A percentile compares a stretch with the other conserved stretches of the same genome.
These are phyloP conservation scores for Podosphaera xanthii DNA, from an alignment of 2,329 filamentous ascomycete species.

Conservation along the genomic window DNA sequence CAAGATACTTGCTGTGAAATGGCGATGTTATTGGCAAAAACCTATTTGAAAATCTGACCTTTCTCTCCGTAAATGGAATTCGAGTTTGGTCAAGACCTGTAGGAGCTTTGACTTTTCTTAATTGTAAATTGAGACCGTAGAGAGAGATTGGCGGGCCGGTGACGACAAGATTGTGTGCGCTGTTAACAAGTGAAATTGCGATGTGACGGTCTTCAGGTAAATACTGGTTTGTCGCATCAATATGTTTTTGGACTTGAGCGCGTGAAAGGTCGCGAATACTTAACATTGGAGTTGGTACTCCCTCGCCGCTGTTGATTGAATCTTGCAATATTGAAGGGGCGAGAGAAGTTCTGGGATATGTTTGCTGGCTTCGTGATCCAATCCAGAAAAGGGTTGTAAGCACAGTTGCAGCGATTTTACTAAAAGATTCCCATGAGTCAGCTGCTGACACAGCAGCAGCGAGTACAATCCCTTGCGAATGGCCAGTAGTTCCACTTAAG, in stretches of 20 bases:
- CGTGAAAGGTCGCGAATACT: slow-evolving; percentile 85
- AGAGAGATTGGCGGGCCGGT: slow-evolving; percentile 89
- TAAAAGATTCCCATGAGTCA: slow-evolving; percentile 81
- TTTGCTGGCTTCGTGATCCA: slow-evolving; percentile 86
- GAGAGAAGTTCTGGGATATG: slow-evolving; percentile 84
- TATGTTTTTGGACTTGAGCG: slow-evolving; percentile 81
- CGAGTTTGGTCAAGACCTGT: slow-evolving; percentile 93
- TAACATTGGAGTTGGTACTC: slow-evolving; percentile 89
- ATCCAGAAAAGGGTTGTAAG: slow-evolving; percentile 97
- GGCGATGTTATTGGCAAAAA: slow-evolving; percentile 95
- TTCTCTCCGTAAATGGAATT: slow-evolving; percentile 84
- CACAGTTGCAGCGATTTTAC: slow-evolving; percentile 54
- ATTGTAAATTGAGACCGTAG: slow-evolving; percentile 82
- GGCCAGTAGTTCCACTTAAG: slow-evolving; percentile 73
- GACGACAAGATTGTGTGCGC: slow-evolving; percentile 87
- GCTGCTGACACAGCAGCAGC: slow-evolving; percentile 80
- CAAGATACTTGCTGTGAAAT: slow-evolving; percentile 91
- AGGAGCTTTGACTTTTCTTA: slow-evolving; percentile 90
- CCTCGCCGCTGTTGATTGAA: slow-evolving; percentile 82
- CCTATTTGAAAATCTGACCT: slow-evolving; percentile 87
- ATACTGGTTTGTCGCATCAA: slow-evolving; percentile 92
- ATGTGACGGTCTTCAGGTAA: slow-evolving; percentile 83
- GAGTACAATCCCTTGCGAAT: slow-evolving; percentile 90
- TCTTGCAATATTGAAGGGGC: slow-evolving; percentile 80
- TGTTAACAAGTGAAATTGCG: slow-evolving; percentile 86